These are phyloP conservation scores for Viola odorata DNA, from an alignment of 345 rosid species.

Conservation along the genomic window DNA sequence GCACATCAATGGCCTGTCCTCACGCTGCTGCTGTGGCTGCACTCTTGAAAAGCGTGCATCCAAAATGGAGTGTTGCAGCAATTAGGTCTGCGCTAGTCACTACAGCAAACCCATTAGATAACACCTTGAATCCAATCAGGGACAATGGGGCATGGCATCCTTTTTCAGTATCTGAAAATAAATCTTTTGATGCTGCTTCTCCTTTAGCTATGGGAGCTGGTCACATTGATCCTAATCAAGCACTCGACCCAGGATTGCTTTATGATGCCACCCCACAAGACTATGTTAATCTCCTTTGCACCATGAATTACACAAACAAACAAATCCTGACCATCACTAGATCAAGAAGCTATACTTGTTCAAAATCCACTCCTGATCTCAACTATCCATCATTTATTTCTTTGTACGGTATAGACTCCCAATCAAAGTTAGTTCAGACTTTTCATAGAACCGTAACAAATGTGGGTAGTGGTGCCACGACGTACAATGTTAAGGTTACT, in stretches of 20 bases:
- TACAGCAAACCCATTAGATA: slow-evolving; percentile 37
- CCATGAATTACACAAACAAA: slow-evolving; percentile 32
- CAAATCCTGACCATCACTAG: slow-evolving; percentile 37
- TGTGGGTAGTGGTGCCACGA: slow-evolving; percentile 28
- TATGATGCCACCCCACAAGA: slow-evolving; percentile 43
- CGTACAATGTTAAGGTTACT: slow-evolving; percentile 23
- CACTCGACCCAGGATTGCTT: slow-evolving; percentile 42
- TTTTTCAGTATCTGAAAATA: neutral
- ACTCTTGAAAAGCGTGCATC: slow-evolving; percentile 40
- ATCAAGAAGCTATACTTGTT: slow-evolving; percentile 26
- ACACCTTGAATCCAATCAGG: slow-evolving; percentile 24
- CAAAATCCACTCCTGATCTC: slow-evolving; percentile 29
- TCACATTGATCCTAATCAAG: slow-evolving; percentile 34
- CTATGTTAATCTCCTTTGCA: slow-evolving; percentile 32
- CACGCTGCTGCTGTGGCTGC: slow-evolving; percentile 55
- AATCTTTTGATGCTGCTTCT: slow-evolving; percentile 18
- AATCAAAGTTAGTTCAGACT: neutral
- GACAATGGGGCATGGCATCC: slow-evolving; percentile 12
- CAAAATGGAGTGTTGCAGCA: slow-evolving; percentile 50
- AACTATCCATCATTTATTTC: slow-evolving; percentile 42
- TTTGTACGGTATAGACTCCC: slow-evolving; percentile 16
- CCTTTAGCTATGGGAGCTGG: slow-evolving; percentile 46
- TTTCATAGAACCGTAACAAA: slow-evolving; percentile 36
- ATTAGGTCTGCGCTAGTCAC: slow-evolving; percentile 54
- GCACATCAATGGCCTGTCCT: slow-evolving; percentile 61